Percentiles rank a stretch among this genome's conserved stretches.
Evolutionary conservation across 2,329 filamentous ascomycete species (phyloP).

Genomic region (Aureobasidium lini): DNA sequence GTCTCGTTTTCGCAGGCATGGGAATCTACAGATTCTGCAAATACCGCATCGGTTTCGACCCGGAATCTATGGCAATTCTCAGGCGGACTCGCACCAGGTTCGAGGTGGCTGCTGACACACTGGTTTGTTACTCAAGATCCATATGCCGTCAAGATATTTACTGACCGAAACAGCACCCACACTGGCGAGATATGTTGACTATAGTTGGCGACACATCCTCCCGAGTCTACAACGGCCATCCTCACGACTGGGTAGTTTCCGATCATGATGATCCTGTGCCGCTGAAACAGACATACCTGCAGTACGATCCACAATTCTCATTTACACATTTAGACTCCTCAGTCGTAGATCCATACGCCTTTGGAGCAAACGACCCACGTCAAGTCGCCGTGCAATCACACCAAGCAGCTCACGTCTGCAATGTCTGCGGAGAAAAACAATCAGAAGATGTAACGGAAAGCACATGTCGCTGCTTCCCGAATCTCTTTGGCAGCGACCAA

Average conservation of each 20-base stretch:
- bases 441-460: constrained; percentile 44
- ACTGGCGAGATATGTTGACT: constrained; percentile 44
- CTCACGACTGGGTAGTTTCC: constrained; percentile 46
- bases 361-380: constrained; percentile 45
- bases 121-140: constrained; percentile 19
- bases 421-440: constrained; percentile 41
- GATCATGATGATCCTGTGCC: constrained; percentile 39
- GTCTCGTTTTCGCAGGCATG: constrained; percentile 50
- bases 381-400: constrained; percentile 19
- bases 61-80: constrained; percentile 43
- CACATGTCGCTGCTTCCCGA: constrained; percentile 47
- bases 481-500: constrained; percentile 42
- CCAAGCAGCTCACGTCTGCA: constrained; percentile 30
- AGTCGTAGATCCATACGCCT: constrained; percentile 41
- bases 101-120: constrained; percentile 47
- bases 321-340: constrained; percentile 46
- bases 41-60: constrained; percentile 48
- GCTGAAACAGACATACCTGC: constrained; percentile 40
- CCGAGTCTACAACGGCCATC: constrained; percentile 40
- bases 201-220: constrained; percentile 39
- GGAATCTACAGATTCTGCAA: constrained; percentile 55
- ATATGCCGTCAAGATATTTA: background rate
- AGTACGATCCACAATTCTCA: constrained; percentile 40
- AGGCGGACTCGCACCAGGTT: constrained; percentile 39
- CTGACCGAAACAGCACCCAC: constrained; percentile 30